phyloP scores from a whole-genome alignment of 805 yeast species.

The baker's yeast (Saccharomyces cerevisiae) region DNA sequence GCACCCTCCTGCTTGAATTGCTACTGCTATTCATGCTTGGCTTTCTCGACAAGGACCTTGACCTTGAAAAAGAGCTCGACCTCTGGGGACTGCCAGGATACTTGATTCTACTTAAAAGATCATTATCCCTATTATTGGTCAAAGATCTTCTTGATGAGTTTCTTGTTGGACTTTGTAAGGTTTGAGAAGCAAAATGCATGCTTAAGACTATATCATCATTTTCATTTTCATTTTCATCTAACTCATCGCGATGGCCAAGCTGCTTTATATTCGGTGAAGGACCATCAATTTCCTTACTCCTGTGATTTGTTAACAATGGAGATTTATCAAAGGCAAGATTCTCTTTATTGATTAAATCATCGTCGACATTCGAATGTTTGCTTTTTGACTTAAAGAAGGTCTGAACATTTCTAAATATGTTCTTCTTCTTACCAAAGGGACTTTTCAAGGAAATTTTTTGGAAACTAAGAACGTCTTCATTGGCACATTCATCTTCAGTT shows the following conservation, averaged over 20 bases:
- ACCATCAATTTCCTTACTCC: not conserved
- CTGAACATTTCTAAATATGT: slow-evolving; percentile 19
- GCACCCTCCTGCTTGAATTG: not conserved
- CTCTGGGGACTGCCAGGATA: not conserved
- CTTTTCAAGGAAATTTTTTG: slow-evolving; percentile 14
- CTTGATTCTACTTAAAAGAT: not conserved
- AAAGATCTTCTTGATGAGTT: not conserved
- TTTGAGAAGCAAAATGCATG: slow-evolving; percentile 8
- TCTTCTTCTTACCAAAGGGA: slow-evolving; percentile 15
- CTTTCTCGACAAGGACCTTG: not conserved
- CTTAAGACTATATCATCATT: slow-evolving; percentile 3
- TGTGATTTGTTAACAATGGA: slow-evolving; percentile 8
- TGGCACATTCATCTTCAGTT: not conserved
- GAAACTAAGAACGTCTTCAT: slow-evolving; percentile 1
- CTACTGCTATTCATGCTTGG: not conserved
- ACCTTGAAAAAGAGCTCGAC: not conserved
- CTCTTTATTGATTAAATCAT: slow-evolving; percentile 4
- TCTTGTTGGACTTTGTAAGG: slow-evolving; percentile 2
- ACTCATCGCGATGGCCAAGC: not conserved
- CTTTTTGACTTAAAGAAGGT: slow-evolving; percentile 14
- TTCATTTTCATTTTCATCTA: not conserved
- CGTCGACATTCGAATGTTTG: not conserved
- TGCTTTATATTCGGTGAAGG: slow-evolving; percentile 1
- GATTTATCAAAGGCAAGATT: slow-evolving; percentile 1
- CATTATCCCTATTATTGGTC: not conserved